A percentile compares a stretch with the other conserved stretches of the same genome.
Evolutionary conservation across 495 filamentous ascomycete species (phyloP).

Genomic region (Apodospora peruviana): DNA sequence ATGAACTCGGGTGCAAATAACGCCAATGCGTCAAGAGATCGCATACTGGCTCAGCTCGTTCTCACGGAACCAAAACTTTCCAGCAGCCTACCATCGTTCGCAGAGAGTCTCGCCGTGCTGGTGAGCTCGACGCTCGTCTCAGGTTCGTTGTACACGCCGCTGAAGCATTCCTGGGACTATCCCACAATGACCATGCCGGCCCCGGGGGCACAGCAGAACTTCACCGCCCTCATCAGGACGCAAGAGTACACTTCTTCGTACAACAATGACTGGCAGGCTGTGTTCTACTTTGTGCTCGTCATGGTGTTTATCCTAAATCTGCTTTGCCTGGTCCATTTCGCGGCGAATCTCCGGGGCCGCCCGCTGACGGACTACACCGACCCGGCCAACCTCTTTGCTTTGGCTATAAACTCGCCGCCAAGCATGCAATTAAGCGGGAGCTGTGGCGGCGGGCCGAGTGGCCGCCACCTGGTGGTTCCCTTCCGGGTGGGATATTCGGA

Average conservation of each 20-base stretch:
- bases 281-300: conserved; percentile 30
- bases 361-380: conserved; percentile 61
- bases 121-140: conserved; percentile 58
- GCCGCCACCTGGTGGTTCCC: conserved; percentile 45
- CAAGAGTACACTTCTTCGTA: conserved; percentile 61
- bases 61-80: conserved; percentile 23
- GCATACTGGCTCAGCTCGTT: conserved; percentile 54
- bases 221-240: conserved; percentile 51
- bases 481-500: conserved; percentile 52
- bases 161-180: conserved; percentile 39
- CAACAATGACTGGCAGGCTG: conserved; percentile 47
- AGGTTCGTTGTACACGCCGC: conserved; percentile 47
- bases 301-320: conserved; percentile 9
- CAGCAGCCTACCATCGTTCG: conserved; percentile 50
- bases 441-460: conserved; percentile 59
- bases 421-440: conserved; percentile 48
- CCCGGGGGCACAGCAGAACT: conserved; percentile 42
- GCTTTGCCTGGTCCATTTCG: conserved; percentile 23
- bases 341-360: not conserved
- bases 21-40: conserved; percentile 54
- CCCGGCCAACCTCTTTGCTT: conserved; percentile 63
- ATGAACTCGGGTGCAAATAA: conserved; percentile 56
- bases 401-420: conserved; percentile 64
- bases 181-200: conserved; percentile 20
- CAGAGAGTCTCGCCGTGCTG: conserved; percentile 63